Evolutionary conservation across 148 eudicot genomes (phyloP).

Genomic region (Amaranthus hypochondriacus): DNA sequence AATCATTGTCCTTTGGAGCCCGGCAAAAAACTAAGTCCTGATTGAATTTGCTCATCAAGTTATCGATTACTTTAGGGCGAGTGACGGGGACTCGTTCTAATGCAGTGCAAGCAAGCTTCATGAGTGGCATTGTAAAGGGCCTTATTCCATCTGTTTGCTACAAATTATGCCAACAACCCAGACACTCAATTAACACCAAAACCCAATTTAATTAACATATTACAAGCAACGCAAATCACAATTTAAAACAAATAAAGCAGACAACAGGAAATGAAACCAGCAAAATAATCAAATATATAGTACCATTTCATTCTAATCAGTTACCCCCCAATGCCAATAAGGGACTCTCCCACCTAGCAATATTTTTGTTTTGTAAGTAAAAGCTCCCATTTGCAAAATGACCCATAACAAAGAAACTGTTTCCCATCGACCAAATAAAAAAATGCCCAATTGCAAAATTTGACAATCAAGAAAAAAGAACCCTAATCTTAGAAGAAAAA

Average conservation of each 20-base stretch:
- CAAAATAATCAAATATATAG: no score
- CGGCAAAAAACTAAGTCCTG: constrained; percentile 94
- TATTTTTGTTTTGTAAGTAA: no score
- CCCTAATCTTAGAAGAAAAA: not conserved
- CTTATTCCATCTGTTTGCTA: constrained; percentile 90
- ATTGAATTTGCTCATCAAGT: constrained; percentile 69
- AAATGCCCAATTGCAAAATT: not conserved
- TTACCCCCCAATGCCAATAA: no score
- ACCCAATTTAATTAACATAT: constrained; percentile 7
- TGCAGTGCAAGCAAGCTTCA: constrained; percentile 90
- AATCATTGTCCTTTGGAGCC: constrained; percentile 65
- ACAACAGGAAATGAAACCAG: not conserved
- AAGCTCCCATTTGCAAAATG: no score
- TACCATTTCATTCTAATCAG: no score
- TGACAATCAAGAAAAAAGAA: not conserved
- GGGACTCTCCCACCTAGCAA: no score
- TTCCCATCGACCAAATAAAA: no score
- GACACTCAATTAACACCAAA: not conserved
- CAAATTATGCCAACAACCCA: constrained; percentile 25
- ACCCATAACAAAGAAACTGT: no score
- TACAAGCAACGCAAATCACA: not conserved
- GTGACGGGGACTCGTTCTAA: constrained; percentile 86
- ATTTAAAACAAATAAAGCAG: not conserved
- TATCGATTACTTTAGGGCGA: constrained; percentile 59
- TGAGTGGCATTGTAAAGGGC: constrained; percentile 93